These are phyloP conservation scores for Rhodotorula sp. DNA, from an alignment of 1,284 basidiomycete genomes.

Conservation along the genomic window DNA sequence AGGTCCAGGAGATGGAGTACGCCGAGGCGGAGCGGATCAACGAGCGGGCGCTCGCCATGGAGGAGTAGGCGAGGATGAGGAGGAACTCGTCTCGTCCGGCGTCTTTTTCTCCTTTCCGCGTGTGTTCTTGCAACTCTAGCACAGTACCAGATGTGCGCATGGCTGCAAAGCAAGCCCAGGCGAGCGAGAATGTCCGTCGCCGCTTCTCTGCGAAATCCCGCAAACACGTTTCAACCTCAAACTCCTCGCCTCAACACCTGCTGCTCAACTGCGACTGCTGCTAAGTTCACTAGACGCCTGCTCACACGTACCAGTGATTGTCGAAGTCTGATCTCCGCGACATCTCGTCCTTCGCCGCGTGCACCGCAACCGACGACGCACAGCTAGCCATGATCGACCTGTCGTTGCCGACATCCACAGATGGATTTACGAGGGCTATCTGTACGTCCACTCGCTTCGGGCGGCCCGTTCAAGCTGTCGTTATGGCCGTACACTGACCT, in stretches of 20 bases:
- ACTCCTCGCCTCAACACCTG: neutral
- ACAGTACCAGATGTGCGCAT: neutral
- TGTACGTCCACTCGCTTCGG: conserved; percentile 15
- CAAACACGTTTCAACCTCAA: no score
- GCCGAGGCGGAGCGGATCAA: conserved; percentile 75
- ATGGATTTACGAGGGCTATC: conserved; percentile 29
- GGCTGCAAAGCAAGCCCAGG: no score
- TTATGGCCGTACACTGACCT: neutral
- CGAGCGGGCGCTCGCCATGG: conserved; percentile 39
- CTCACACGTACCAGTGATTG: no score
- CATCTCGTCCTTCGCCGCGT: neutral
- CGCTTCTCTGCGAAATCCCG: no score
- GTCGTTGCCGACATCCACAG: conserved; percentile 26
- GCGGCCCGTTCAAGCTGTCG: no score
- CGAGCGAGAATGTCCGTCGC: no score
- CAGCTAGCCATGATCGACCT: conserved; percentile 22
- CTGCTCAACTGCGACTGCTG: no score
- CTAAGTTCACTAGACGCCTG: no score
- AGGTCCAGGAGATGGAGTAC: conserved; percentile 51
- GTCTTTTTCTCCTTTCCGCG: no score
- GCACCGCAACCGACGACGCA: conserved; percentile 1
- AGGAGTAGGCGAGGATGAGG: conserved; percentile 8
- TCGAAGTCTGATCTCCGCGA: neutral
- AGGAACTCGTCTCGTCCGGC: no score
- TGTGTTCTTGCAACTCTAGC: neutral